Base-by-base conservation (phyloP, 495 filamentous ascomycete genomes). In the Symbiotaphrina buchneri region DNA sequence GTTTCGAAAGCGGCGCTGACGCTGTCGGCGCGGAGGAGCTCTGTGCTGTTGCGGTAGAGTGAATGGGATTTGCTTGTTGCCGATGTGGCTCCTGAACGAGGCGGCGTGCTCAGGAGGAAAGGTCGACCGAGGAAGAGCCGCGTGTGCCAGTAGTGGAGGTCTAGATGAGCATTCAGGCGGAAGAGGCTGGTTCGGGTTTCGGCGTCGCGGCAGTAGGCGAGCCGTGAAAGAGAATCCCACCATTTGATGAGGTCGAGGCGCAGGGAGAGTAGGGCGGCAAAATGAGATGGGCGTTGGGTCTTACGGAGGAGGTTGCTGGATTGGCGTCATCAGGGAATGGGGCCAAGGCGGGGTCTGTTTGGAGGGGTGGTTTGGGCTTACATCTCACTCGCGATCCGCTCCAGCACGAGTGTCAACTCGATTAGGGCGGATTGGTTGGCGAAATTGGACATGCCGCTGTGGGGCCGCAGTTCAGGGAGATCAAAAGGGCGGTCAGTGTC, bases 1-100 rank as follows among this genome's bases (percentile, higher is more conserved):
- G 58, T 55, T 38, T 59, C 56, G 2, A 61, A 33, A n/a, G 59
- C 59, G 5, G 57, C 57, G 32, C 60, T 54, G 6, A 61, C 50
- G 24, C 56, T 60, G 27, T 63, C 59, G 3, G 49, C 55, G 10
- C 61, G 50, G 6, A 63, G 45, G 5, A 45, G 10, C 7, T 7
- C 7, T 25, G 7, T 25, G 22, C 22, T 25, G 22, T 13, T 25
- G 22, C 8, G 13, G 8, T 25, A 13, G 7, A 13, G 8, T 25
- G 7, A 13, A 8, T 25, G 7, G 22, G 22, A 7, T 25, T 7
- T 13, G 7, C 13, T 13, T 25, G 7, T 13, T 13, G 22, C 22
- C 13, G 22, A 13, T 8, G 8, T 25, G 13, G 22, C 22, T 7
- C 8, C 7, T 30, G 28, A 15, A 8, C 28, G 7, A 30, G 8